A percentile compares a stretch with the other conserved stretches of the same genome.
phyloP scores from a whole-genome alignment of 768 basidiomycete genomes.

The Lanmaoa rubissima region DNA sequence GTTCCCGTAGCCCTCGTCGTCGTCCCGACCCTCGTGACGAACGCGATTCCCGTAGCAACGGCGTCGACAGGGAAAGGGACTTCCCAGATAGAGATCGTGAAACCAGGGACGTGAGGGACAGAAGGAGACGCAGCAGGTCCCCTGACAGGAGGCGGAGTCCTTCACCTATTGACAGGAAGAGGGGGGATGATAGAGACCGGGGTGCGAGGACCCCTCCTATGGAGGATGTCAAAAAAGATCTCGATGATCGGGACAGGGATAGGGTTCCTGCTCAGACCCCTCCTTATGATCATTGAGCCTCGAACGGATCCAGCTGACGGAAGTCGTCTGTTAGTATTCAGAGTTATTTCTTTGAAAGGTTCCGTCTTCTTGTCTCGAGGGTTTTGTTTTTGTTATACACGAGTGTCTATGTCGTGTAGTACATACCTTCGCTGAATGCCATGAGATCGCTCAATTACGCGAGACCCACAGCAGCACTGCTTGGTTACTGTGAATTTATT shows the following conservation, averaged over 20 bases:
- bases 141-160: constrained; percentile 47
- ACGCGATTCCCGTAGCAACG: constrained; percentile 38
- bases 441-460: background rate
- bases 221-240: constrained; percentile 41
- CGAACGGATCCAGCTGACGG: background rate
- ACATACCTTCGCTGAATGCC: constrained; percentile 23
- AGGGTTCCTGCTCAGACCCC: constrained; percentile 50
- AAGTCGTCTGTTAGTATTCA: constrained; percentile 6
- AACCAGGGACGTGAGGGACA: constrained; percentile 43
- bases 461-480: background rate
- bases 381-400: constrained; percentile 4
- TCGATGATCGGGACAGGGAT: constrained; percentile 51
- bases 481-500: background rate
- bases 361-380: background rate
- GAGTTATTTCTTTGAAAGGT: background rate
- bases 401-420: constrained; percentile 13
- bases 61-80: constrained; percentile 37
- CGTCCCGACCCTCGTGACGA: constrained; percentile 38
- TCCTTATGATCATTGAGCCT: constrained; percentile 51
- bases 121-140: constrained; percentile 48
- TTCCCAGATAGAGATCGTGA: constrained; percentile 31
- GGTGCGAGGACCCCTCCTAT: constrained; percentile 49
- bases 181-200: constrained; percentile 47
- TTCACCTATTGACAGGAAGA: constrained; percentile 40
- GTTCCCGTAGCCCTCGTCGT: constrained; percentile 56